A percentile compares a stretch with the other conserved stretches of the same genome.
Evolutionary conservation across 1,139 yeast species (phyloP).

Genomic region (Suhomyces coccinellae): DNA sequence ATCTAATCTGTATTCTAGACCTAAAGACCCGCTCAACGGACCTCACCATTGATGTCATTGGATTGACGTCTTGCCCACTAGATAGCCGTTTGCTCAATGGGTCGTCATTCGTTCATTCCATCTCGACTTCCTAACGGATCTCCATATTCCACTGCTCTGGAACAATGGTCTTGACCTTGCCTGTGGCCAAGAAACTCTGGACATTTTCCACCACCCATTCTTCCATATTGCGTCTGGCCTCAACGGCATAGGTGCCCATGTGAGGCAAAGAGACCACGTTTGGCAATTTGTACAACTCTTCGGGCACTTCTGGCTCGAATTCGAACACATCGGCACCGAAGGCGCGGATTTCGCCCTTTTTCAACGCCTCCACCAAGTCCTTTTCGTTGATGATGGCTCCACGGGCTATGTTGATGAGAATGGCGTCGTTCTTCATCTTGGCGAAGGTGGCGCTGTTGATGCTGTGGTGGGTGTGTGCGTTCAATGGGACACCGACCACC

Average conservation of each 20-base stretch:
- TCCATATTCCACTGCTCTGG: slow-evolving; percentile 52
- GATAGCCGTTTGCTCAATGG: too few relatives aligned
- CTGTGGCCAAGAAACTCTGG: slow-evolving; percentile 46
- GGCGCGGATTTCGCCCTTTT: slow-evolving; percentile 67
- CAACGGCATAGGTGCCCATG: slow-evolving; percentile 75
- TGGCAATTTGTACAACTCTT: slow-evolving; percentile 54
- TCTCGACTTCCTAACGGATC: too few relatives aligned
- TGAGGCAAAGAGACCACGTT: slow-evolving; percentile 73
- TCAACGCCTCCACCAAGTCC: slow-evolving; percentile 60
- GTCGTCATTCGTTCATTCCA: too few relatives aligned
- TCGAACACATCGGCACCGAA: slow-evolving; percentile 87
- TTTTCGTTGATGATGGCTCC: slow-evolving; percentile 73
- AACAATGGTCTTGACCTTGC: slow-evolving; percentile 64
- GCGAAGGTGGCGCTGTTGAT: slow-evolving; percentile 51
- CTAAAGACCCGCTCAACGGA: too few relatives aligned
- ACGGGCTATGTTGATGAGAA: slow-evolving; percentile 68
- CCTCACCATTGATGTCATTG: too few relatives aligned
- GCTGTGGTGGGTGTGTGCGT: slow-evolving; percentile 57
- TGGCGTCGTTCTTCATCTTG: slow-evolving; percentile 65
- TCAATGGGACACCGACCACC: slow-evolving; percentile 63
- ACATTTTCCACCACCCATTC: slow-evolving; percentile 53
- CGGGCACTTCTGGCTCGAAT: slow-evolving; percentile 70
- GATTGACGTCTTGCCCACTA: too few relatives aligned
- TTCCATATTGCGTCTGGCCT: slow-evolving; percentile 60
- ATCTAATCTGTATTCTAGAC: too few relatives aligned